A percentile compares a stretch with the other conserved stretches of the same genome.
These are phyloP conservation scores for Mycena epipterygia DNA, from an alignment of 768 basidiomycete species.

Conservation along the genomic window DNA sequence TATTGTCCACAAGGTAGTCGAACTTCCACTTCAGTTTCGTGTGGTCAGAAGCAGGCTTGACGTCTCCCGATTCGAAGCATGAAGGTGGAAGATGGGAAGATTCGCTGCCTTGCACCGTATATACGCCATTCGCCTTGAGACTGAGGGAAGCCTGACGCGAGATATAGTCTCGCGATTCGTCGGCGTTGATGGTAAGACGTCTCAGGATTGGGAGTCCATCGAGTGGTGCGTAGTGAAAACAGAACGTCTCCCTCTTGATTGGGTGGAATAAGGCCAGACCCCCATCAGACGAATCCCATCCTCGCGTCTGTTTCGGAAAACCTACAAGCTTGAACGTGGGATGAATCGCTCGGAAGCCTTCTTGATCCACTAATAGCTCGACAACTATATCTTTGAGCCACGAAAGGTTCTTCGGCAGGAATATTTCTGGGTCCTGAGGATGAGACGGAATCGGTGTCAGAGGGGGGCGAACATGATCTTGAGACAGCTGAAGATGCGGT, in stretches of 20 bases:
- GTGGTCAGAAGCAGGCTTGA: slow-evolving; percentile 41
- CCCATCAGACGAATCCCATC: slow-evolving; percentile 49
- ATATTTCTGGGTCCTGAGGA: slow-evolving; percentile 15
- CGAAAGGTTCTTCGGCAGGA: slow-evolving; percentile 54
- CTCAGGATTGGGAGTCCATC: slow-evolving; percentile 79
- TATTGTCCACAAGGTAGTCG: slow-evolving; percentile 81
- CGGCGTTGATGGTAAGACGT: slow-evolving; percentile 74
- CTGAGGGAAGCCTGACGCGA: slow-evolving; percentile 80
- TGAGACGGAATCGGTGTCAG: slow-evolving; percentile 29
- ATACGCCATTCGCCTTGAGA: slow-evolving; percentile 81
- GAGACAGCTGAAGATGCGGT: too few relatives aligned
- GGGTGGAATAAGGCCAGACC: slow-evolving; percentile 79
- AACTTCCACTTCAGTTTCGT: slow-evolving; percentile 79
- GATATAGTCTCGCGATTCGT: slow-evolving; percentile 80
- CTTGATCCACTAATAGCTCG: slow-evolving; percentile 86
- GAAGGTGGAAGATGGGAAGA: slow-evolving; percentile 45
- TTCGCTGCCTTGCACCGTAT: slow-evolving; percentile 80
- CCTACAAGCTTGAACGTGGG: slow-evolving; percentile 73
- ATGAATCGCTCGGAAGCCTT: slow-evolving; percentile 78
- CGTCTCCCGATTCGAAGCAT: slow-evolving; percentile 34
- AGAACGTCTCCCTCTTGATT: slow-evolving; percentile 65
- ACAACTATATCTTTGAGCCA: slow-evolving; percentile 71
- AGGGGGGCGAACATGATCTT: slow-evolving; percentile 5
- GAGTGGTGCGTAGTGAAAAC: slow-evolving; percentile 80
- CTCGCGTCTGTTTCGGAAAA: slow-evolving; percentile 52